These are phyloP conservation scores for Diaporthe sp. DNA, from an alignment of 2,329 filamentous ascomycete species.

Conservation along the genomic window DNA sequence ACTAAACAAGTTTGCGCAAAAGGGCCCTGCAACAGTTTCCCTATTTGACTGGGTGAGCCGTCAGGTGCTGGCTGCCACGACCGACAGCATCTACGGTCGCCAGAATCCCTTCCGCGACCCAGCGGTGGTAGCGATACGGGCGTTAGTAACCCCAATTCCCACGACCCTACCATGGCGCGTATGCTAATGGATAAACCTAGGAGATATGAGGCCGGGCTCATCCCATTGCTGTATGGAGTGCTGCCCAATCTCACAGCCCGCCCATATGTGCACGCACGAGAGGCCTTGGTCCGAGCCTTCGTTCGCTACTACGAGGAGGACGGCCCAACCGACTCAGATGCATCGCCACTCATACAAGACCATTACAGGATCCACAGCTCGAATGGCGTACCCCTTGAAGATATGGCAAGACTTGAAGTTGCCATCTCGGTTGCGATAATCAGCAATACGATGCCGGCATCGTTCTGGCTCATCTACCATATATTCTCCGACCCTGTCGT, in stretches of 20 bases:
- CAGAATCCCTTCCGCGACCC: background rate
- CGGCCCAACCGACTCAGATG: conserved; percentile 37
- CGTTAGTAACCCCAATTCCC: background rate
- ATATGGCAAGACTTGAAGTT: conserved; percentile 55
- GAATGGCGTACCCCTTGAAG: conserved; percentile 38
- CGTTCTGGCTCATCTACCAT: conserved; percentile 56
- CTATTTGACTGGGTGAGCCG: background rate
- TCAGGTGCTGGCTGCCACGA: background rate
- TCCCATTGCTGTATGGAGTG: no score
- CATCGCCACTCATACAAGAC: conserved; percentile 41
- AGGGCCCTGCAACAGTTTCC: background rate
- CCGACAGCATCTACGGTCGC: background rate
- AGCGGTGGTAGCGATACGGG: background rate
- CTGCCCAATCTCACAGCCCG: no score
- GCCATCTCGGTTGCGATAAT: conserved; percentile 54
- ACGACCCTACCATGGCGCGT: background rate
- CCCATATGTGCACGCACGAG: no score
- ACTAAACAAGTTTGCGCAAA: no score
- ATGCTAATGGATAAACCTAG: no score
- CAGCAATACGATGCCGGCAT: conserved; percentile 53
- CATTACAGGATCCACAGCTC: no score
- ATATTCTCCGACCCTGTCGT: conserved; percentile 51
- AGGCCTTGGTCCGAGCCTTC: no score
- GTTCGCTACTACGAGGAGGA: no score
- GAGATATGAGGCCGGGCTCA: no score